Base-by-base conservation (phyloP, 2,329 filamentous ascomycete species). In the Colletotrichum sojae region DNA sequence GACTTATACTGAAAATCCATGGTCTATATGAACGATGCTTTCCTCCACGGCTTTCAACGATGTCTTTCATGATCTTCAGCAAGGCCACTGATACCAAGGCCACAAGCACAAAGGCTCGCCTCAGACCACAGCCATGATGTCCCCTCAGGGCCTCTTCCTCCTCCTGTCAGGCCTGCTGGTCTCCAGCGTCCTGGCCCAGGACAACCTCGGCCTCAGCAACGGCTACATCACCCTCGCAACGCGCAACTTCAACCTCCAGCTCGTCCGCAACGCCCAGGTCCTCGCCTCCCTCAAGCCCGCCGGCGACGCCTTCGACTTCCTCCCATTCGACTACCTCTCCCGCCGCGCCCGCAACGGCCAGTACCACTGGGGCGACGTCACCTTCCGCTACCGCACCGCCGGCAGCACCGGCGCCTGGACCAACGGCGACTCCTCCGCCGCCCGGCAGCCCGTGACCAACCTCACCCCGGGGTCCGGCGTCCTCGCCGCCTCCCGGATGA, bases 291-390 rank as follows among this genome's bases (percentile, higher is more conserved):
- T 88, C 16, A 80, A 76, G 8, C 79, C 85, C 5, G 73, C 77
- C 0, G 78, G 77, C 2, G 74, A 76, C 8, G 65, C 76, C 0
- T 89, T 89, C 69, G 85, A 90, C 75, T 90, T 89, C 71, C 79
- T 87, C 3, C 87, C 88, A 0, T 85, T 80, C 6, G 87, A 89
- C 72, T 76, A 83, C 53, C 79, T 89, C 4, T 70, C 80, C 0
- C 76, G 77, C 12, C 81, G 88, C 13, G 81, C 84, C 6, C 79
- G 80, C 13, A 83, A 88, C 69, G 84, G 84, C 3, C 84, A 88
- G 67, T 89, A 90, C 70, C 88, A 90, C 74, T 86, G 85, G 73
- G 88, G 88, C 5, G 88, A 90, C 51, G 78, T 90, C 49, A 89
- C 86, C 0, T 81, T 86, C 57, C 83, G 86, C 16, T 90, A 88